Base-by-base conservation (phyloP, 2,329 filamentous ascomycete genomes). In the Penicillium freii region DNA sequence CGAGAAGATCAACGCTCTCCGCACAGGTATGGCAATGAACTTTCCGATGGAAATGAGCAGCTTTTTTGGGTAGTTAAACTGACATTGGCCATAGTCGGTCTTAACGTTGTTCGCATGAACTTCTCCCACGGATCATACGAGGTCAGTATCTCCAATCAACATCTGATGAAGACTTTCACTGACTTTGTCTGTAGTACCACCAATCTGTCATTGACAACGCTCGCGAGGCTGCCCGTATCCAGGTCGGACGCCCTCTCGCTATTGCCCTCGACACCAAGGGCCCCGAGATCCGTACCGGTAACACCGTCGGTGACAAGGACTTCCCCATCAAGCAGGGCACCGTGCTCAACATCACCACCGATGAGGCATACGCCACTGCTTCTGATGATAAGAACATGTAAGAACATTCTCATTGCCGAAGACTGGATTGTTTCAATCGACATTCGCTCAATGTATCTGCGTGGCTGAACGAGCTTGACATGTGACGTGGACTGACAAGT, bases 61-160 rank as follows among this genome's bases (percentile, higher is more conserved):
- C 13, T 27, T 52, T 45, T n/a, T 49, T 19, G 58, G 61, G 55
- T 56, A 66, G 45, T 64, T 58, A 61, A 42, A 49, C 56, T 57
- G 51, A 69, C 54, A 43, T n/a, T n/a, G 38, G 34, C 21, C 48
- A 66, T 64, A 81, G 89, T 88, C 66, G 94, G 94, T 79, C 88
- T 97, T 72, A 97, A 97, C 80, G 92, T 99, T 68, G 94, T 97
- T 69, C 93, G 94, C 81, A 99, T 99, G 94, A 99, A 99, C 89
- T 97, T 97, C 78, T 96, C 90, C 65, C 91, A 96, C 79, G 91
- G 91, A 71, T 88, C 87, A 67, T 94, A 97, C 79, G 92, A 88
- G 75, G 81, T 83, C 72, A 60, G 69, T 61, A 40, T 48, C 51
- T 36, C 27, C 36, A 33, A 21, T 42, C 34, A 40, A 54, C 10